Evolutionary conservation across 768 basidiomycete genomes (phyloP).

Genomic region (Mycena albidolilacea): DNA sequence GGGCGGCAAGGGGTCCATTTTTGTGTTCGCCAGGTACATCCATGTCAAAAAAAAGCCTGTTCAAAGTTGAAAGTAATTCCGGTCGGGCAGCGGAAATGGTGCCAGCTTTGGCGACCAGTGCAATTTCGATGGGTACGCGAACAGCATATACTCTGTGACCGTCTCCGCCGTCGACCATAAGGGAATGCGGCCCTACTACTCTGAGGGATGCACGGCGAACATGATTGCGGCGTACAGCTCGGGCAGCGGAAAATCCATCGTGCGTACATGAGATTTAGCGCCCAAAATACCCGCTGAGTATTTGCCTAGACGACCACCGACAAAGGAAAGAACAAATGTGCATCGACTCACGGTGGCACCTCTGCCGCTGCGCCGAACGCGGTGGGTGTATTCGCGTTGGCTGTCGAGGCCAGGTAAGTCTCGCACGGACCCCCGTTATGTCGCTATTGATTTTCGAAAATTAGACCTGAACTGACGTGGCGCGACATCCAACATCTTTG

Average conservation of each 20-base stretch:
- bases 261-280: constrained; percentile 57
- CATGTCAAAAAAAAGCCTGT: not conserved
- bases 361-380: constrained; percentile 98
- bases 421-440: constrained; percentile 9
- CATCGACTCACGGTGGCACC: constrained; percentile 91
- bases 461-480: constrained; percentile 95
- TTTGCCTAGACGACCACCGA: constrained; percentile 89
- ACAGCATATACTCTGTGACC: constrained; percentile 96
- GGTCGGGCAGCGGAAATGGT: constrained; percentile 81
- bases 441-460: constrained; percentile 7
- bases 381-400: constrained; percentile 93
- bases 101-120: constrained; percentile 94
- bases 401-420: constrained; percentile 83
- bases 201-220: constrained; percentile 96
- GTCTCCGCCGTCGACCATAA: constrained; percentile 94
- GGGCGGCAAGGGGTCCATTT: constrained; percentile 91
- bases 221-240: constrained; percentile 97
- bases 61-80: not conserved
- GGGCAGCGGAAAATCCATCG: constrained; percentile 93
- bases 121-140: constrained; percentile 99
- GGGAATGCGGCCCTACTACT: constrained; percentile 96
- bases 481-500: constrained; percentile 95
- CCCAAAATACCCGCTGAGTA: constrained; percentile 14
- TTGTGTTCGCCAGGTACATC: constrained; percentile 84
- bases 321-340: constrained; percentile 86